Percentiles rank a stretch among this genome's conserved stretches.
Conservation (phyloP, 2,329 filamentous ascomycete species). For the Arthroderma sp. region DNA sequence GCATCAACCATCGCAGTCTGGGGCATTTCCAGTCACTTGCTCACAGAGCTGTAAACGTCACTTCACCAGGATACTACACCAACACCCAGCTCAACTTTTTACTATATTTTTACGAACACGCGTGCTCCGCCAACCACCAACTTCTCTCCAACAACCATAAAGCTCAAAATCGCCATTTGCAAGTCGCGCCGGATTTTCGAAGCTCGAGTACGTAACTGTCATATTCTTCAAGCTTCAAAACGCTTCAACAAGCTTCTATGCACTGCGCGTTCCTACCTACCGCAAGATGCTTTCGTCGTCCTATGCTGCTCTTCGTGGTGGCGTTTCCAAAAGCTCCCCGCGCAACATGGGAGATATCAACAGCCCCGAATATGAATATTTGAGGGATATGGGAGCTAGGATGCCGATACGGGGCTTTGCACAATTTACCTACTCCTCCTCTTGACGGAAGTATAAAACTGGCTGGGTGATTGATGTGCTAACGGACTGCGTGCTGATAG, state of each 20-base stretch:
- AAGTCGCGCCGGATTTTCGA: not conserved
- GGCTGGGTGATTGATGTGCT: not conserved
- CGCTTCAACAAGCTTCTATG: not conserved
- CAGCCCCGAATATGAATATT: not conserved
- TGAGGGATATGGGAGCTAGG: not conserved
- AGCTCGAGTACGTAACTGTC: not conserved
- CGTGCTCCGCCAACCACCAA: not conserved
- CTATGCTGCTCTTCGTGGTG: not conserved
- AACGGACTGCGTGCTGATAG: not conserved
- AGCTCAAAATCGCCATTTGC: not conserved
- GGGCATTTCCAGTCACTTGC: not conserved
- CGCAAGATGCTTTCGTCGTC: not conserved
- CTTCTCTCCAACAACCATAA: not conserved
- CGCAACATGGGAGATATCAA: not conserved
- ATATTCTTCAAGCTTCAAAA: not conserved
- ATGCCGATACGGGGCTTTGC: not conserved
- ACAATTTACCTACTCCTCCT: not conserved
- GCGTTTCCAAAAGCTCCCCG: not conserved
- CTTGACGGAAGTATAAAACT: not conserved
- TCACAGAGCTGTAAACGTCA: not conserved
- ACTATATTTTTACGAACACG: not conserved
- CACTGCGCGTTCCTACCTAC: not conserved
- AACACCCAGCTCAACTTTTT: not conserved
- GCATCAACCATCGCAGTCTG: not conserved
- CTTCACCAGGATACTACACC: not conserved